phyloP scores from a whole-genome alignment of 805 yeast species.

The Starmerella geochares region DNA sequence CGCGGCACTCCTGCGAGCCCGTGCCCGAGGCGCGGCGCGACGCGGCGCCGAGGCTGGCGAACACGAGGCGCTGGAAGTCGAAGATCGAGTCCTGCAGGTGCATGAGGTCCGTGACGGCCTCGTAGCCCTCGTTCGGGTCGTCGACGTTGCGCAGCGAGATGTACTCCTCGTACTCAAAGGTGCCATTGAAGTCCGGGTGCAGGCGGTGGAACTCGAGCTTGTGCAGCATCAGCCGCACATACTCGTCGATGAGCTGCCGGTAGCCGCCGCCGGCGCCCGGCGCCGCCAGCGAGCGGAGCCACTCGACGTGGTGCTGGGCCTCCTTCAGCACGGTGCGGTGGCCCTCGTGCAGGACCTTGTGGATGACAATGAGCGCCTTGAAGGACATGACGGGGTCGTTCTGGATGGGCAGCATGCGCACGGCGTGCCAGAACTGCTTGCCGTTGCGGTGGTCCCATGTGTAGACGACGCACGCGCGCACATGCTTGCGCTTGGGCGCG shows the following conservation, averaged over 20 bases:
- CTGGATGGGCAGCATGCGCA: constrained; percentile 70
- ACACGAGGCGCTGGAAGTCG: constrained; percentile 62
- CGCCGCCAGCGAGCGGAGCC: constrained; percentile 58
- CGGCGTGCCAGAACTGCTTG: constrained; percentile 71
- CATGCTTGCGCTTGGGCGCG: constrained; percentile 94
- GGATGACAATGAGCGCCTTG: constrained; percentile 75
- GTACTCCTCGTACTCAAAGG: constrained; percentile 92
- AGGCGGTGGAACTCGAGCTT: constrained; percentile 74
- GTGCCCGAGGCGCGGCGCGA: constrained; percentile 33
- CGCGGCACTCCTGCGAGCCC: constrained; percentile 54
- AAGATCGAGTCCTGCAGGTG: constrained; percentile 74
- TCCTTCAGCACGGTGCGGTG: constrained; percentile 75
- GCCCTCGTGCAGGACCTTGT: constrained; percentile 96
- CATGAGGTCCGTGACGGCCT: constrained; percentile 76
- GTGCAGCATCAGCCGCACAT: constrained; percentile 55
- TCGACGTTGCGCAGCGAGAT: constrained; percentile 75
- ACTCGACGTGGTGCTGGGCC: constrained; percentile 66
- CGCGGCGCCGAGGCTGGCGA: constrained; percentile 48
- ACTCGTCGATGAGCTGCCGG: constrained; percentile 65
- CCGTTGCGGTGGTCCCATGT: constrained; percentile 93
- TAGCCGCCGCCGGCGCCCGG: constrained; percentile 39
- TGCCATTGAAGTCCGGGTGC: constrained; percentile 87
- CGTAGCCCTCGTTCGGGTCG: constrained; percentile 94
- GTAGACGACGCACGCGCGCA: constrained; percentile 85
- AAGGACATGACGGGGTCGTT: constrained; percentile 74